Conservation (phyloP, 352 stramenopile genomes). For the Phytophthora tubulina region DNA sequence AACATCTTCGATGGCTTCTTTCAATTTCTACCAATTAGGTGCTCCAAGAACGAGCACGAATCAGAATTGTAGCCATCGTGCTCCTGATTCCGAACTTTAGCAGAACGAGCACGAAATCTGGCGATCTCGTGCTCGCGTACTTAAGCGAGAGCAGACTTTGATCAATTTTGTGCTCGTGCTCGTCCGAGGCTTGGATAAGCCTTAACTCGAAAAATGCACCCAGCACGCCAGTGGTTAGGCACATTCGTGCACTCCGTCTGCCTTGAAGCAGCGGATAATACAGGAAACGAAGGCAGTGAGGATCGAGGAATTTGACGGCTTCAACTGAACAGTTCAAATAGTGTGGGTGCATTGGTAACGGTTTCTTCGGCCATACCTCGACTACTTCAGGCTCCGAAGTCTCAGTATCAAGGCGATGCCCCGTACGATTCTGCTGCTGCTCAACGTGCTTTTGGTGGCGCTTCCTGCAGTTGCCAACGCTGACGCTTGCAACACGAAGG, state of each 20-base stretch:
- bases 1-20: too few relatives aligned
- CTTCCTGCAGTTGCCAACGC: constrained; percentile 6
- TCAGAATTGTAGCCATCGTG: neutral
- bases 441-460: constrained; percentile 1
- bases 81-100: neutral
- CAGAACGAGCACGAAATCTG: neutral
- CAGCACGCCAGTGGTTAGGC: neutral
- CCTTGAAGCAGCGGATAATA: too few relatives aligned
- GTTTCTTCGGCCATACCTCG: neutral
- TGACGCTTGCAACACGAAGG: neutral
- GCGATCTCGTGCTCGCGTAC: neutral
- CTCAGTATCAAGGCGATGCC: neutral
- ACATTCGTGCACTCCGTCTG: too few relatives aligned
- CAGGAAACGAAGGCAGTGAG: too few relatives aligned
- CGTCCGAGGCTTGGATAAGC: constrained; percentile 1
- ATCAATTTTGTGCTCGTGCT: neutral
- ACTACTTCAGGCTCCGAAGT: neutral
- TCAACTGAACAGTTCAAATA: neutral
- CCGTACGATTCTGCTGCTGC: neutral
- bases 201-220: too few relatives aligned
- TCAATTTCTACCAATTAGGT: neutral
- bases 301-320: too few relatives aligned
- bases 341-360: too few relatives aligned
- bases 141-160: neutral
- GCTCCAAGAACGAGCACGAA: neutral